These are phyloP conservation scores for Thymus quinquecostatus DNA, from an alignment of 257 asterid species.

Conservation along the genomic window DNA sequence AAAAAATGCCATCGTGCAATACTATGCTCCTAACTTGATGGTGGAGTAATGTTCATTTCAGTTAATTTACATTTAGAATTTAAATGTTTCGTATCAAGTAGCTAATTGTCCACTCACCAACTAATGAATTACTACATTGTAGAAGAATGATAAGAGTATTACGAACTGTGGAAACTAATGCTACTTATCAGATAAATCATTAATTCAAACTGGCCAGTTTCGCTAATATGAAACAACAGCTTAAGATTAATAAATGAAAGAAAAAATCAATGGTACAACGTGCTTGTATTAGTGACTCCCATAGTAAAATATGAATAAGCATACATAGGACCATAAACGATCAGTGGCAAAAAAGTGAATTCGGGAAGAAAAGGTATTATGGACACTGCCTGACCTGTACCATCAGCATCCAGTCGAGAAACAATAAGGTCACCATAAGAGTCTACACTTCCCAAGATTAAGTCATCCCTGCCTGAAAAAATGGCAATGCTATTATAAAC, in stretches of 20 bases:
- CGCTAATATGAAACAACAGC: constrained; percentile 5
- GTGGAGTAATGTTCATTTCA: background rate
- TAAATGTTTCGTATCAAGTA: background rate
- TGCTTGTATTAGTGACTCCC: constrained; percentile 6
- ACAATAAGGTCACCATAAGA: constrained; percentile 86
- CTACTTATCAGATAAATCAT: background rate
- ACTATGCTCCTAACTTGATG: background rate
- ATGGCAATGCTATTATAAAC: background rate
- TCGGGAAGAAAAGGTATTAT: background rate
- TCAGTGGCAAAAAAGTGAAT: constrained; percentile 5
- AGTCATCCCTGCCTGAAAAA: constrained; percentile 59
- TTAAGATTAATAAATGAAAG: constrained; percentile 7
- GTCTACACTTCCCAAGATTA: constrained; percentile 88
- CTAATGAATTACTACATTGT: background rate
- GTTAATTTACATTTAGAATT: constrained; percentile 8
- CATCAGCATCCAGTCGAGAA: constrained; percentile 61
- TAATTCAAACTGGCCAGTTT: background rate
- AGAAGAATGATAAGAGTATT: background rate
- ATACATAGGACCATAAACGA: constrained; percentile 1
- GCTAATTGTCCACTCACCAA: background rate
- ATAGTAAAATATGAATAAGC: background rate
- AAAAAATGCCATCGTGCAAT: constrained; percentile 7
- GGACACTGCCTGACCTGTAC: constrained; percentile 43
- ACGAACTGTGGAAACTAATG: background rate
- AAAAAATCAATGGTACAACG: constrained; percentile 32